Evolutionary conservation across 164 flowering plant genomes (phyloP), one percentile per base, ranked within the genome.

Genomic region (Berberis thunbergii): DNA sequence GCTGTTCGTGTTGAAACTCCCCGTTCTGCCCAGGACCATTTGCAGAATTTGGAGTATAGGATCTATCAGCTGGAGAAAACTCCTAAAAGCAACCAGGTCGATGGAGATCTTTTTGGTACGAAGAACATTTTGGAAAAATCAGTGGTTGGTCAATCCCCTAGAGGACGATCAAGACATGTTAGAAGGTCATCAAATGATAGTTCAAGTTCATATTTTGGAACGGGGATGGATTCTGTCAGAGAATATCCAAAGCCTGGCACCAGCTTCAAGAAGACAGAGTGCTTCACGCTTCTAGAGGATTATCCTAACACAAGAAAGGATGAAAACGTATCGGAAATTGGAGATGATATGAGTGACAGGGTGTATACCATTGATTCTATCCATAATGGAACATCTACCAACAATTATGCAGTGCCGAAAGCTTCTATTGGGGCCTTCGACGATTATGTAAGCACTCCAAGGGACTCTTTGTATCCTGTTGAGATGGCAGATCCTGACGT

Each of bases 341-440:
- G 79, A 67, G 97, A 95, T 82, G 96, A 89, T 57, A 71, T 68
- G 80, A 80, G 78, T 70, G 97, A 89, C 70, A 81, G 94, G 67
- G 77, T 91, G 70, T 95, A 85, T 66, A 88, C 96, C 9, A 80
- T 91, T 64, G 99, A 95, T 72, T 84, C 96, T 61, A 69, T 86
- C 10, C 84, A 88, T 68, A 72, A 70, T 58, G 86, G 83, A 26
- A 74, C 65, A 46, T 58, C 79, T 59, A 63, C 73, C 67, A 75
- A 77, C 64, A 81, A 74, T 67, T 64, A 44, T 45, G 7, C 67
- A 8, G 81, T 80, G 41, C 43, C 72, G 45, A 84, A 83, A 80
- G 63, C 70, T 59, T 65, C 75, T 49, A 59, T 71, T 67, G 84
- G 81, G 12, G 49, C 64, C 6, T 68, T 48, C 68, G 90, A 83